Conservation (phyloP, 768 basidiomycete genomes). For the Tricholoma sp. region DNA sequence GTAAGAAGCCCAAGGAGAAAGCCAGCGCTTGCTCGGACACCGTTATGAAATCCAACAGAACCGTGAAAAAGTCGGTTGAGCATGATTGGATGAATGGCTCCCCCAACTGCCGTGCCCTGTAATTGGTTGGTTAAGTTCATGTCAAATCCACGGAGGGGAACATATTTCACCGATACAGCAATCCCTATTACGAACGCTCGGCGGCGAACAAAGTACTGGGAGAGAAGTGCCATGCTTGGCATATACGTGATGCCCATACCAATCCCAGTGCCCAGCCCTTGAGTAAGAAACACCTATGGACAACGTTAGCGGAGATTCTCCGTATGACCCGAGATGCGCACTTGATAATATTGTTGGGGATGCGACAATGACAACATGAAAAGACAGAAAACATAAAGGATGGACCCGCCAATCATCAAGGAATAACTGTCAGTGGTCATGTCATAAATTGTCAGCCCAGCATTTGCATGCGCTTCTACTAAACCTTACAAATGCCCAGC, state of each 20-base stretch:
- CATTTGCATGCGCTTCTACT: not conserved
- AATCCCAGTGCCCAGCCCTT: slow-evolving; percentile 44
- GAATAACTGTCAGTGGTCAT: slow-evolving; percentile 16
- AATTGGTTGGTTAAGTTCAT: not conserved
- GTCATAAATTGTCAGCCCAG: not conserved
- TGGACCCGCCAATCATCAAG: slow-evolving; percentile 24
- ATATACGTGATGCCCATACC: slow-evolving; percentile 42
- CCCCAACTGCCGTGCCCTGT: slow-evolving; percentile 51
- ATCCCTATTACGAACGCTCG: slow-evolving; percentile 47
- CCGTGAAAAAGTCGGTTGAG: slow-evolving; percentile 52
- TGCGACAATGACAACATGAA: slow-evolving; percentile 29
- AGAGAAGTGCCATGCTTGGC: slow-evolving; percentile 40
- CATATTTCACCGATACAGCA: slow-evolving; percentile 32
- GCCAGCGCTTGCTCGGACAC: slow-evolving; percentile 35
- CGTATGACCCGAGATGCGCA: not conserved
- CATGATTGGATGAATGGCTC: slow-evolving; percentile 59
- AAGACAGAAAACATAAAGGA: slow-evolving; percentile 23
- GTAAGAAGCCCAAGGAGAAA: slow-evolving; percentile 26
- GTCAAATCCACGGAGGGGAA: slow-evolving; percentile 14
- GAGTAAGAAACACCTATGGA: slow-evolving; percentile 38
- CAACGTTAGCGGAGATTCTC: not conserved
- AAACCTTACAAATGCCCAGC: slow-evolving; percentile 21
- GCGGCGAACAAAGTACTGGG: slow-evolving; percentile 44
- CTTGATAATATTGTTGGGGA: slow-evolving; percentile 25
- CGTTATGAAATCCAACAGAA: slow-evolving; percentile 46